Conservation (phyloP, 345 rosid genomes). For the Litchi chinensis region DNA sequence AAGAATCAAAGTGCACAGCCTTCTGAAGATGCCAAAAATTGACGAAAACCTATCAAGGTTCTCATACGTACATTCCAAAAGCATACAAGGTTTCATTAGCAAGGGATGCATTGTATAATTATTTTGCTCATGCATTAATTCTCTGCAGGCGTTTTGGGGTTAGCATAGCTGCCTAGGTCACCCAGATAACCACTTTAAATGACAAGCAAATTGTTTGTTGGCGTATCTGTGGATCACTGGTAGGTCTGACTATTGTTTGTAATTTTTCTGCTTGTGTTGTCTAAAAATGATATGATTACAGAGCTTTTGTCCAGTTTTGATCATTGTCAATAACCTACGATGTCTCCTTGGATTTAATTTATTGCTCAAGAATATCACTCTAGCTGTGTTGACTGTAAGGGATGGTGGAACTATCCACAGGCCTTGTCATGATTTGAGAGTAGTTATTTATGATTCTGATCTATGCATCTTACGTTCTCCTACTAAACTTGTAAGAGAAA, state of each 20-base stretch:
- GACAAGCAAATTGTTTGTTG: constrained; percentile 4
- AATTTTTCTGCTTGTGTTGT: background rate
- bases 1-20: constrained; percentile 25
- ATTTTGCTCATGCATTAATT: background rate
- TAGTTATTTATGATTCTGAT: background rate
- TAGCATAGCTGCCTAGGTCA: background rate
- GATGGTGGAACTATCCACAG: background rate
- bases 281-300: background rate
- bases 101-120: background rate
- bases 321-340: background rate
- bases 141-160: background rate
- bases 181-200: background rate
- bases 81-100: background rate
- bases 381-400: background rate
- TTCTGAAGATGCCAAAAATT: constrained; percentile 21
- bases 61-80: too few species aligned
- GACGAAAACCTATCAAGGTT: background rate
- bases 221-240: background rate
- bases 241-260: background rate
- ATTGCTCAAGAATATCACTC: background rate
- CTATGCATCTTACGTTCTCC: background rate
- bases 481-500: background rate
- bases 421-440: background rate
- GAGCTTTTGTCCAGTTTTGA: background rate
- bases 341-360: background rate